These are phyloP conservation scores for Achaetomiella virescens DNA, from an alignment of 495 filamentous ascomycete genomes.

Conservation along the genomic window DNA sequence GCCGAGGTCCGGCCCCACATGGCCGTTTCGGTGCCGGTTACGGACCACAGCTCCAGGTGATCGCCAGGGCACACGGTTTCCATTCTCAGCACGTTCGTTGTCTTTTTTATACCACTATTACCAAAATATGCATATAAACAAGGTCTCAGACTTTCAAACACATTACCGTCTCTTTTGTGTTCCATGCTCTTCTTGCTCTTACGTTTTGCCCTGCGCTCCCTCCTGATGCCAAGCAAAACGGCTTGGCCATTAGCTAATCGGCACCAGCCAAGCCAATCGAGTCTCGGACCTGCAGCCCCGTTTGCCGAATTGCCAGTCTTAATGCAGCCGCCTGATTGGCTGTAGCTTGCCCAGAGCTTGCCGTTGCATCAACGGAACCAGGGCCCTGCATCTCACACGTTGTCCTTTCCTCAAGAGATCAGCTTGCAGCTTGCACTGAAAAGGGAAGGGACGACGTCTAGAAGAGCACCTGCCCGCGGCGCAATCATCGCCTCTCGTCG, in stretches of 20 bases:
- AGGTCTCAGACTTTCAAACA: no score
- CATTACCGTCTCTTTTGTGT: no score
- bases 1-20: conserved; percentile 10
- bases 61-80: not conserved
- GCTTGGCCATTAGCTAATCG: conserved; percentile 17
- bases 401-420: conserved; percentile 34
- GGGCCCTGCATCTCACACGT: conserved; percentile 21
- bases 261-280: not conserved
- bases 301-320: not conserved
- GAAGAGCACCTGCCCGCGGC: conserved; percentile 8
- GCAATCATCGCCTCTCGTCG: not conserved
- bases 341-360: not conserved
- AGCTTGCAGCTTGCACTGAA: conserved; percentile 13
- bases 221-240: not conserved
- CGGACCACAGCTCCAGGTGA: not conserved
- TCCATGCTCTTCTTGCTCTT: no score
- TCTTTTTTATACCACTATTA: no score
- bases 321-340: conserved; percentile 14
- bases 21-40: conserved; percentile 3
- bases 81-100: no score
- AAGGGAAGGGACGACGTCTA: not conserved
- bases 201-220: not conserved
- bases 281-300: not conserved
- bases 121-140: no score
- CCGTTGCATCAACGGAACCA: conserved; percentile 18